phyloP scores from a whole-genome alignment of 2,329 filamentous ascomycete genomes.

The Trichoderma breve region DNA sequence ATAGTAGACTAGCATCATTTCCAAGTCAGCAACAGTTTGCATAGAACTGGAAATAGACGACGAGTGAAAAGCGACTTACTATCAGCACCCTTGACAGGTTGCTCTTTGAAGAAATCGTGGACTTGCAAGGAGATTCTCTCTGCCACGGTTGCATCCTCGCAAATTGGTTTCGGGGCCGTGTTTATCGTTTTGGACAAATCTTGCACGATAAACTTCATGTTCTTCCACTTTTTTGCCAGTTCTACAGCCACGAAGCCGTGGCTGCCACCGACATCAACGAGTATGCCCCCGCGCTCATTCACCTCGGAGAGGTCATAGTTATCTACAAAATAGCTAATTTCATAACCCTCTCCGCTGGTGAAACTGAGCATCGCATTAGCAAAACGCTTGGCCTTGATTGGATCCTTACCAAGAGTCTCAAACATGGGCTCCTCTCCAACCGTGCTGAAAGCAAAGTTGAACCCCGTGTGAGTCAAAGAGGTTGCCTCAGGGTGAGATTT shows the following conservation, averaged over 20 bases:
- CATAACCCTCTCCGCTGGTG: slow-evolving; percentile 56
- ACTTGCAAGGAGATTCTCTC: slow-evolving; percentile 43
- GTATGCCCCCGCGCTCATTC: slow-evolving; percentile 43
- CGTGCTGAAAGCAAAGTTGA: slow-evolving; percentile 51
- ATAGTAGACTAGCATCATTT: slow-evolving; percentile 47
- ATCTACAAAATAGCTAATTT: slow-evolving; percentile 51
- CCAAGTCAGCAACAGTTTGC: background rate
- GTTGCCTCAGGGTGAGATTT: slow-evolving; percentile 46
- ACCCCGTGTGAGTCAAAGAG: slow-evolving; percentile 48
- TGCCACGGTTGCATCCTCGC: slow-evolving; percentile 38
- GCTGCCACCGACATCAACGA: slow-evolving; percentile 60
- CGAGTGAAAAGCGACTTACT: slow-evolving; percentile 33
- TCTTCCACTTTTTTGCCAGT: slow-evolving; percentile 49
- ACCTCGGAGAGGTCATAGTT: slow-evolving; percentile 53
- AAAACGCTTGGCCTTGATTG: slow-evolving; percentile 49
- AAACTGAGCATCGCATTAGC: slow-evolving; percentile 55
- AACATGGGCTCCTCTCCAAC: slow-evolving; percentile 54
- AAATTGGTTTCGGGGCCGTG: slow-evolving; percentile 45
- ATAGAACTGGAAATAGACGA: background rate
- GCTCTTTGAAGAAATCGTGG: slow-evolving; percentile 59
- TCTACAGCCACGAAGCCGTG: slow-evolving; percentile 57
- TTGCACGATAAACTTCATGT: slow-evolving; percentile 55
- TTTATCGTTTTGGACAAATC: slow-evolving; percentile 50
- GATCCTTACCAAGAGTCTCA: slow-evolving; percentile 49
- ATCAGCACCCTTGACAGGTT: slow-evolving; percentile 53